Base-by-base conservation (phyloP, 345 rosid genomes). In the Lepidium didymum region DNA sequence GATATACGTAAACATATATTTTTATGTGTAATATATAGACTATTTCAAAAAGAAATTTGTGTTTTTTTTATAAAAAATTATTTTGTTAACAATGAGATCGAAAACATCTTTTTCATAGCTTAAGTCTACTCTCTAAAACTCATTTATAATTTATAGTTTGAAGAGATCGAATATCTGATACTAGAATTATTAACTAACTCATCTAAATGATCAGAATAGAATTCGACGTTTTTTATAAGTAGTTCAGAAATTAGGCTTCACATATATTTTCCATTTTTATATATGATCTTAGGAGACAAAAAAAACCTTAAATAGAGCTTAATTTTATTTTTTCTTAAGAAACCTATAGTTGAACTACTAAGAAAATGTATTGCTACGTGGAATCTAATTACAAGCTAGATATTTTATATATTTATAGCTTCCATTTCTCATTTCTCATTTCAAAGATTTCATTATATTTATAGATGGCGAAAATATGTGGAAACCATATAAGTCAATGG, bases 401-500 rank as follows among this genome's bases (percentile, higher is more conserved):
- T 33, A 61, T 40, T 35, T 21, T 40, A 13, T 18, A 23, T 40
- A 70, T 60, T 4, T 42, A 42, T 44, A 54, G 55, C 19, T 19
- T 36, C 11, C 11, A 56, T n/a, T n/a, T n/a, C 27, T 47, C 23
- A 13, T 64, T 40, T 34, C n/a, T 72, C 31, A 55, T 38, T 33
- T 43, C 49, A 57, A 29, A 14, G 44, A 56, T 19, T 29, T 64
- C 51, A 31, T 29, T 50, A 13, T 46, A 55, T 58, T n/a, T n/a
- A n/a, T n/a, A n/a, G n/a, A n/a, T n/a, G n/a, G n/a, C n/a, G n/a
- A n/a, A 56, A 64, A 13, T 46, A 9, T 31, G 59, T 64, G 59
- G 70, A 47, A 36, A 71, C 23, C 14, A 23, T 29, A 29, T 35
- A 59, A 2, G 70, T 63, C 51, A 63, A 42, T 49, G 54, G 64